Base-by-base conservation (phyloP, 2,329 filamentous ascomycete species). In the Cytospora mali region DNA sequence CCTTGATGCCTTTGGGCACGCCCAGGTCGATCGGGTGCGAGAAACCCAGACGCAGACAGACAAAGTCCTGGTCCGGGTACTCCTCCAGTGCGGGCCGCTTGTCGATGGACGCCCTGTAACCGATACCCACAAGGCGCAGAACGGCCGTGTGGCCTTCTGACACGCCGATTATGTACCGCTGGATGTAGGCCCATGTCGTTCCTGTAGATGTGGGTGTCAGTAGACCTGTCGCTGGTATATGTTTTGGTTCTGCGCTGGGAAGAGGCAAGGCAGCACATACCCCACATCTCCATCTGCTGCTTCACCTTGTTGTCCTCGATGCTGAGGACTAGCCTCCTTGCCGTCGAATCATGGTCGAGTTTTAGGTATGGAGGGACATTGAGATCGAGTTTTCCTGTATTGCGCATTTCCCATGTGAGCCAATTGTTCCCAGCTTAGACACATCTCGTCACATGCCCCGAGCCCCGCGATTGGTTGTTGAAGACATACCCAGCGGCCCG, bases 141-240 rank as follows among this genome's bases (percentile, higher is more conserved):
- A 99, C 93, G 35, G 93, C 93, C 21, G 92, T 93, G 78, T 99
- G 95, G 39, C 95, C 95, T 84, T 99, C 95, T 42, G 92, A 96
- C 25, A 99, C 95, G 64, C 95, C 95, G 66, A 93, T 87, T 66
- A 99, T 90, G 80, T 96, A 88, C 75, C 95, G 96, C 71, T 91
- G 90, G 60, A 99, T 83, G 73, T 96, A 94, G 35, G 93, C 88
- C 79, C 95, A 93, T 51, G 88, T 90, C 6, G 94, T 98, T 66
- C 93, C 93, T 97, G 68, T 49, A 62, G 35, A 66, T 6, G 6
- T 51, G 33, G 56, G 31, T 66, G 69, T 75, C 55, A 73, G 68
- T 61, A 27, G 31, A 46, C 56, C 21, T 42, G 27, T 46, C 35
- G 13, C 50, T 7, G 42, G 50, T 11, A 42, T 35, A 18, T 33